A percentile compares a stretch with the other conserved stretches of the same genome.
phyloP scores from a whole-genome alignment of 331 rosid species.

The Malus hybrid region DNA sequence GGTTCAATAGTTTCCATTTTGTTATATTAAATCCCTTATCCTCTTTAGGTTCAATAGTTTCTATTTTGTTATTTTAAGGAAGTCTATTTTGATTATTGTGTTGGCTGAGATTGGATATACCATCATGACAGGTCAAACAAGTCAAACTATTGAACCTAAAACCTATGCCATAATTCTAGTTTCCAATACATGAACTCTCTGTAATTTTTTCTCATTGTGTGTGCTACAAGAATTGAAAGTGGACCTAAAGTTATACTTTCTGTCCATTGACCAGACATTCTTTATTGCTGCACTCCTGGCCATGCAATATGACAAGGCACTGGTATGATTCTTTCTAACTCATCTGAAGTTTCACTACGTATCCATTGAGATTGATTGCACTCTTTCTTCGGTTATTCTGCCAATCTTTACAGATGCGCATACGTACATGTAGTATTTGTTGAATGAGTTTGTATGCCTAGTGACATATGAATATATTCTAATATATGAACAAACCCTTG shows the following conservation, averaged over 20 bases:
- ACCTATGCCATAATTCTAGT: background rate
- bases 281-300: slow-evolving; percentile 98
- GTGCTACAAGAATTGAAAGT: background rate
- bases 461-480: background rate
- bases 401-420: background rate
- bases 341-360: background rate
- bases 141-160: background rate
- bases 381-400: background rate
- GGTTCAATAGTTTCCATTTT: too few relatives aligned
- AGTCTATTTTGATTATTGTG: background rate
- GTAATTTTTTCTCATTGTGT: background rate
- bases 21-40: too few relatives aligned
- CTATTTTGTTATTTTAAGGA: too few relatives aligned
- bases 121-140: background rate
- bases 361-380: background rate
- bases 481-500: background rate
- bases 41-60: too few relatives aligned
- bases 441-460: background rate
- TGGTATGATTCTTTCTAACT: slow-evolving; percentile 49
- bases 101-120: background rate
- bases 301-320: slow-evolving; percentile 86
- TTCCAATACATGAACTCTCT: background rate
- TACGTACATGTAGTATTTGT: background rate
- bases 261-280: slow-evolving; percentile 66
- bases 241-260: slow-evolving; percentile 5